phyloP scores from a whole-genome alignment of 129 eudicot species.

The Silybum marianum region DNA sequence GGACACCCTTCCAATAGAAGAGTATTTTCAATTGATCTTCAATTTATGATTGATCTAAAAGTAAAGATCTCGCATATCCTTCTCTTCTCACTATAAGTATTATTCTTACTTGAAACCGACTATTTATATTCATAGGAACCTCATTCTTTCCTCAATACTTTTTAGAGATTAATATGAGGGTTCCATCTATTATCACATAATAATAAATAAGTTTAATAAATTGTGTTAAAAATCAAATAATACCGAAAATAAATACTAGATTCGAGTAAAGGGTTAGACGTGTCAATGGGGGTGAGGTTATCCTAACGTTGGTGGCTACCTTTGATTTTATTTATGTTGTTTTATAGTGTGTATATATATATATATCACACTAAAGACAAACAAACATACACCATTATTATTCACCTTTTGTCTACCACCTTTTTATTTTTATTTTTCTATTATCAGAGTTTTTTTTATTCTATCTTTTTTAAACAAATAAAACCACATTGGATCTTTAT shows the following conservation, averaged over 20 bases:
- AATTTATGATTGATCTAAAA: no score
- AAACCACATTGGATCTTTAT: neutral
- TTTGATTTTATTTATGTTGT: constrained; percentile 24
- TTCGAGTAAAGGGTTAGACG: constrained; percentile 11
- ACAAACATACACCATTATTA: constrained; percentile 39
- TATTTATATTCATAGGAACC: no score
- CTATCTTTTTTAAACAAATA: neutral
- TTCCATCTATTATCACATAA: neutral
- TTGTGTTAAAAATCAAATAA: neutral
- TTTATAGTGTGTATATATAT: neutral
- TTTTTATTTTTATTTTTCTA: neutral
- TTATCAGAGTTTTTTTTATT: neutral
- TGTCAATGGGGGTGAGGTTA: constrained; percentile 46
- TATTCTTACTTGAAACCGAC: no score
- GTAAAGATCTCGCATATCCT: no score
- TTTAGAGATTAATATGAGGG: neutral
- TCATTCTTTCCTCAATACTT: neutral
- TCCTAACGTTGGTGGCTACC: constrained; percentile 38
- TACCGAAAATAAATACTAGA: neutral
- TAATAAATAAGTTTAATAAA: neutral
- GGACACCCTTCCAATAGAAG: no score
- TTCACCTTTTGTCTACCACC: constrained; percentile 45
- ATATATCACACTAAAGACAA: constrained; percentile 34
- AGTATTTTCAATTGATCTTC: no score
- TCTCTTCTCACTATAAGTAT: no score